phyloP scores from a whole-genome alignment of 768 basidiomycete species.

The Suillus lakei region DNA sequence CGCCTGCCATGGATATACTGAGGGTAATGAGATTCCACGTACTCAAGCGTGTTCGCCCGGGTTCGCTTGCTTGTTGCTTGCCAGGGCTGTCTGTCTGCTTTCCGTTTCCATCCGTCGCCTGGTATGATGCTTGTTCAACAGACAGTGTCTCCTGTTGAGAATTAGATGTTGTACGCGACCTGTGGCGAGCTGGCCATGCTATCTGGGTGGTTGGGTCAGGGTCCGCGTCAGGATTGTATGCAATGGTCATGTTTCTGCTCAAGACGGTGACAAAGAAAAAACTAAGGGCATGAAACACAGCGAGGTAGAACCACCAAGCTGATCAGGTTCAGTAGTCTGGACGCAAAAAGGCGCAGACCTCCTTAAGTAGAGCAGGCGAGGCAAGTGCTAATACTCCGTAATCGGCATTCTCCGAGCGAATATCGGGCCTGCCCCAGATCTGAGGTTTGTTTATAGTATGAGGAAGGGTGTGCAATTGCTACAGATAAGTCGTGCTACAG shows the following conservation, averaged over 20 bases:
- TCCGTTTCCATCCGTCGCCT: constrained; percentile 37
- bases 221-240: constrained; percentile 54
- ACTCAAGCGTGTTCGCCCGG: constrained; percentile 30
- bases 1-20: constrained; percentile 92
- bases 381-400: constrained; percentile 3
- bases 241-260: constrained; percentile 58
- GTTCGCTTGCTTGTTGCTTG: constrained; percentile 23
- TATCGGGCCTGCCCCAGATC: neutral
- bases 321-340: neutral
- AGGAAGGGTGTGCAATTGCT: neutral
- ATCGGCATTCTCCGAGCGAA: constrained; percentile 32
- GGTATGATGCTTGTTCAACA: constrained; percentile 30
- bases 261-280: constrained; percentile 3
- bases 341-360: constrained; percentile 1
- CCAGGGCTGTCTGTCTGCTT: constrained; percentile 18
- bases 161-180: constrained; percentile 31
- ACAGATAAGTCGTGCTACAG: constrained; percentile 20
- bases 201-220: constrained; percentile 84
- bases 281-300: constrained; percentile 12
- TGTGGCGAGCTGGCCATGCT: constrained; percentile 63
- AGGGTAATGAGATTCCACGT: constrained; percentile 82
- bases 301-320: constrained; percentile 1
- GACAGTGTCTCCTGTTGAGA: constrained; percentile 28
- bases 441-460: neutral
- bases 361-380: constrained; percentile 19